Base-by-base conservation (phyloP, 331 rosid genomes). In the Rhamnella rubrinervis region DNA sequence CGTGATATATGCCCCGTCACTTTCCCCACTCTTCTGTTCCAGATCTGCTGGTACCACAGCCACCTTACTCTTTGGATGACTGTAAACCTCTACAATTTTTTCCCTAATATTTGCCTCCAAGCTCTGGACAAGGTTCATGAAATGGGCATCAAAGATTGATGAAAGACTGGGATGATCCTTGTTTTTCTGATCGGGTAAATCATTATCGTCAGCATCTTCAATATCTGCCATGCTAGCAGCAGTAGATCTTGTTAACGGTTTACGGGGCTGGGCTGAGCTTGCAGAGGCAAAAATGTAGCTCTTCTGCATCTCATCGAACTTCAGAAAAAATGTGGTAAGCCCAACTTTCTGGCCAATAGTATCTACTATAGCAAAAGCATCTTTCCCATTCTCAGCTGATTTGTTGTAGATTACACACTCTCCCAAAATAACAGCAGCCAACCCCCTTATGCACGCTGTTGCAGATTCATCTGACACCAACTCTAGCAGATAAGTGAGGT, bases 321-420 rank as follows among this genome's bases (percentile, higher is more conserved):
- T 90, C 58, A 90, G 77, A 56, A 91, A 88, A 80, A 85, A 93
- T 16, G 87, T 79, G 20, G 92, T 88, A 40, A 93, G 95, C 77
- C 98, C 98, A 55, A 88, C 79, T 80, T 88, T 91, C 86, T 88
- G 95, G 83, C 96, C 83, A 71, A 91, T 78, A 56, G 78, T 35
- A 81, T 91, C 98, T 80, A 89, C 97, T 52, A 91, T 63, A 15
- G 83, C 66, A 74, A 81, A 91, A 71, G 96, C 92, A 69, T 88
- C 92, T 72, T 78, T 88, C 74, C 90, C 92, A 23, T 68, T 79
- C 56, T 88, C 96, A 39, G 65, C 58, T 72, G 92, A 87, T 71
- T 85, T 88, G 74, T 91, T 93, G 81, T 81, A 93, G 79, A 91
- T 85, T 41, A 91, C 91, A 77, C 98, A 93, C 76, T 90, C 98